Conservation (phyloP, 352 stramenopile genomes). For the Salisapilia sapeloensis region DNA sequence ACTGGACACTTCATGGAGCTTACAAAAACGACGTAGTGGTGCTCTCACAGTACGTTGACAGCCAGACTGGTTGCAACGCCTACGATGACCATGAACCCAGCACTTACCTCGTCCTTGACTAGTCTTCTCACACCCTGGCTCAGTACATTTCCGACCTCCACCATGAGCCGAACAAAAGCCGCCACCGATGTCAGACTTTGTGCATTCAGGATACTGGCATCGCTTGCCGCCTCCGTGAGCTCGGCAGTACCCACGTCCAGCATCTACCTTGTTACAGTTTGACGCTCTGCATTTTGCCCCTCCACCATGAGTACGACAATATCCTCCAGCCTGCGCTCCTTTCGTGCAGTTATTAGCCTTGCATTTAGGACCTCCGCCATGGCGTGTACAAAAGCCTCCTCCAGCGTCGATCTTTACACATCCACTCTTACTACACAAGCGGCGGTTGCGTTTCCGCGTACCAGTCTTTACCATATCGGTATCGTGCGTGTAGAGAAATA, state of each 20-base stretch:
- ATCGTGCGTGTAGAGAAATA: no score
- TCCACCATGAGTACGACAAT: conserved; percentile 76
- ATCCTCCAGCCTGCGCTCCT: conserved; percentile 63
- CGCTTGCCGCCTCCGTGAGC: conserved; percentile 71
- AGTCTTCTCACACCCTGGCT: conserved; percentile 59
- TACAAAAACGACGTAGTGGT: no score
- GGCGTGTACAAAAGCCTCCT: conserved; percentile 67
- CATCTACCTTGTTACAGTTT: conserved; percentile 75
- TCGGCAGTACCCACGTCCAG: conserved; percentile 72
- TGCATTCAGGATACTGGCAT: conserved; percentile 69
- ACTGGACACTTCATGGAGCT: no score
- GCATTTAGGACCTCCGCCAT: conserved; percentile 72
- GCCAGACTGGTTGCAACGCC: conserved; percentile 25
- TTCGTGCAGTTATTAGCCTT: conserved; percentile 74
- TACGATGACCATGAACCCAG: conserved; percentile 50
- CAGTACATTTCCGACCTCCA: conserved; percentile 47
- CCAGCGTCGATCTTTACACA: conserved; percentile 66
- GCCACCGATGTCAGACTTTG: conserved; percentile 73
- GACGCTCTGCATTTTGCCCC: conserved; percentile 77
- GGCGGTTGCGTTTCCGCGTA: conserved; percentile 18
- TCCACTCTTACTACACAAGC: conserved; percentile 21
- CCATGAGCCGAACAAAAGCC: conserved; percentile 70
- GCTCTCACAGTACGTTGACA: conserved; percentile 46
- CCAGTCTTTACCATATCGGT: no score
- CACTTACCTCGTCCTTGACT: conserved; percentile 71